phyloP scores from a whole-genome alignment of 495 filamentous ascomycete species.

The Trichoderma gamsii region DNA sequence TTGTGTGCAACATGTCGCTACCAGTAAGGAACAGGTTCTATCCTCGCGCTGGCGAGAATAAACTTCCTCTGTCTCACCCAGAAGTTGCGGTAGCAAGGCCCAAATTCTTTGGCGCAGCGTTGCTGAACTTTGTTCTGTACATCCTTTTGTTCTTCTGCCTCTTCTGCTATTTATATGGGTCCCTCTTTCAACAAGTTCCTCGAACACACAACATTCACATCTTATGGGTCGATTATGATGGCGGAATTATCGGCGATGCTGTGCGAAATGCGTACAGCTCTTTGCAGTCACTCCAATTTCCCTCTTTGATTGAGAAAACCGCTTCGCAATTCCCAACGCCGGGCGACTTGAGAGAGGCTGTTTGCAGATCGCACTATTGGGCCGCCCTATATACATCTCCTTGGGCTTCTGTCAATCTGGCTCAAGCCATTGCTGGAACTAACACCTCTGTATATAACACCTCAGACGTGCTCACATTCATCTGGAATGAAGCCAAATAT shows the following conservation, averaged over 20 bases:
- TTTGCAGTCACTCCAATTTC: conserved; percentile 34
- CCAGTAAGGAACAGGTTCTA: not conserved
- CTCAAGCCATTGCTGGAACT: conserved; percentile 31
- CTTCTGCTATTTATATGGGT: conserved; percentile 43
- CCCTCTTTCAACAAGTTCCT: conserved; percentile 34
- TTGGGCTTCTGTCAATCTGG: conserved; percentile 34
- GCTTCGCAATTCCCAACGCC: conserved; percentile 26
- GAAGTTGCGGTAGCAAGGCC: not conserved
- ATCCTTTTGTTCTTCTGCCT: conserved; percentile 40
- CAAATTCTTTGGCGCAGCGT: not conserved
- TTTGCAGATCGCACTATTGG: conserved; percentile 45
- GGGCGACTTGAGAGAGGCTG: conserved; percentile 24
- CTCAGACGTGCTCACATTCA: conserved; percentile 34
- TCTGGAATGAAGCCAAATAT: conserved; percentile 51
- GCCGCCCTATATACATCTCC: conserved; percentile 36
- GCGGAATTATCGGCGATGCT: conserved; percentile 38
- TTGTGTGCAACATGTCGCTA: not conserved
- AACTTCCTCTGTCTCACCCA: not conserved
- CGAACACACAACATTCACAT: conserved; percentile 41
- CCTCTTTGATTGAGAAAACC: conserved; percentile 33
- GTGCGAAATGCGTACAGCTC: conserved; percentile 37
- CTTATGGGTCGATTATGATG: conserved; percentile 48
- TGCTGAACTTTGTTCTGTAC: conserved; percentile 26
- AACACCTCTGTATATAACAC: conserved; percentile 34
- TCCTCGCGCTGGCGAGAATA: not conserved